phyloP scores from a whole-genome alignment of 805 yeast genomes.

The Priceomyces melissophilus region DNA sequence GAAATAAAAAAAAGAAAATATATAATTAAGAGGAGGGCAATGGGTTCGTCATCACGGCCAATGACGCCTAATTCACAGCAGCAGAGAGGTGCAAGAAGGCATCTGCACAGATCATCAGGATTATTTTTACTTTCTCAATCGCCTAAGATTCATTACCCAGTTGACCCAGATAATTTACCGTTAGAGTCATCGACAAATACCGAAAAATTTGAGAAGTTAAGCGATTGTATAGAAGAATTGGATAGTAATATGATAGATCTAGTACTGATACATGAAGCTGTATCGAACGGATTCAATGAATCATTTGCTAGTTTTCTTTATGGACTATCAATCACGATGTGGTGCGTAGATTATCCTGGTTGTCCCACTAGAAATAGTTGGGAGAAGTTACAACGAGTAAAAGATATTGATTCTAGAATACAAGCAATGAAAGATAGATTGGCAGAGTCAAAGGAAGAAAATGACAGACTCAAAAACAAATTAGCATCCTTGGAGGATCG shows the following conservation, averaged over 20 bases:
- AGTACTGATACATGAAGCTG: conserved; percentile 56
- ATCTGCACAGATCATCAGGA: conserved; percentile 34
- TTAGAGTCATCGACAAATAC: conserved; percentile 36
- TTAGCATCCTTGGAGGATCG: conserved; percentile 8
- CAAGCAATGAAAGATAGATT: conserved; percentile 18
- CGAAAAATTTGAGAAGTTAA: conserved; percentile 42
- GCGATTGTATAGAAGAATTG: conserved; percentile 52
- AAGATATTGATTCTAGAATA: conserved; percentile 20
- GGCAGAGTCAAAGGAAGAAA: conserved; percentile 17
- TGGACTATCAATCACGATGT: conserved; percentile 80
- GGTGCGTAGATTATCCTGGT: conserved; percentile 73
- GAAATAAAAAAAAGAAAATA: background rate
- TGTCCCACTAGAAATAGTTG: conserved; percentile 33
- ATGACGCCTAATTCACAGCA: conserved; percentile 17
- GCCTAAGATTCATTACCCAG: conserved; percentile 44
- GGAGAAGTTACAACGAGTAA: conserved; percentile 26
- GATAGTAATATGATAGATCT: conserved; percentile 58
- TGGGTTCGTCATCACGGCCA: conserved; percentile 19
- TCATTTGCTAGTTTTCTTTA: conserved; percentile 72
- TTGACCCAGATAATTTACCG: conserved; percentile 38
- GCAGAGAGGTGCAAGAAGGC: conserved; percentile 16
- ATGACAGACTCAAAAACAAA: conserved; percentile 20
- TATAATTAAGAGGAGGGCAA: background rate
- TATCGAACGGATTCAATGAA: conserved; percentile 66
- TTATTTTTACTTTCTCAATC: conserved; percentile 36